Conservation (phyloP, 176 grass and related monocot genomes). For the Triticum urartu region DNA sequence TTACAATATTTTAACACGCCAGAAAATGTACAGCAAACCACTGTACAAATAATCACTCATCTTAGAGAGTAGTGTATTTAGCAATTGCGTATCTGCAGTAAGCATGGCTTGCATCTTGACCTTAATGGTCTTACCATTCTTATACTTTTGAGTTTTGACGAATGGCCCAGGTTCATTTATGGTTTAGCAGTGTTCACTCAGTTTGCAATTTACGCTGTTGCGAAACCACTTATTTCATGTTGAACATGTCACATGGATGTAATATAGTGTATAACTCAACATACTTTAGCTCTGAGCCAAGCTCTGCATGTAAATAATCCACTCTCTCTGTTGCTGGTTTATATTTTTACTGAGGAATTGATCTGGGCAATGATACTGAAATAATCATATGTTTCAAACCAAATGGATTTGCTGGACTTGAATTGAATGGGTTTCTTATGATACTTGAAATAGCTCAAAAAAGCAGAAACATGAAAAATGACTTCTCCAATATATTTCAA, state of each 20-base stretch:
- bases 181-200: neutral
- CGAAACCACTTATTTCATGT: neutral
- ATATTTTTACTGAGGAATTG: neutral
- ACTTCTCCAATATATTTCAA: neutral
- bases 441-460: neutral
- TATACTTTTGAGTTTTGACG: neutral
- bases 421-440: neutral
- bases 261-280: conserved; percentile 1
- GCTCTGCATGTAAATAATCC: neutral
- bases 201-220: neutral
- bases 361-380: neutral
- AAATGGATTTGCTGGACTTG: neutral
- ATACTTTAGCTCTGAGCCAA: neutral
- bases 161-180: neutral
- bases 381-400: neutral
- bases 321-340: neutral
- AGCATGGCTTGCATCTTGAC: neutral
- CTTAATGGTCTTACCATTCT: conserved; percentile 13
- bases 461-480: neutral
- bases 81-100: neutral
- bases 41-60: neutral
- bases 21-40: neutral
- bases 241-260: neutral
- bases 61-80: neutral
- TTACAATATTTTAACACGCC: neutral